Evolutionary conservation across 2,329 filamentous ascomycete genomes (phyloP).

Genomic region (Daldinia sp.): DNA sequence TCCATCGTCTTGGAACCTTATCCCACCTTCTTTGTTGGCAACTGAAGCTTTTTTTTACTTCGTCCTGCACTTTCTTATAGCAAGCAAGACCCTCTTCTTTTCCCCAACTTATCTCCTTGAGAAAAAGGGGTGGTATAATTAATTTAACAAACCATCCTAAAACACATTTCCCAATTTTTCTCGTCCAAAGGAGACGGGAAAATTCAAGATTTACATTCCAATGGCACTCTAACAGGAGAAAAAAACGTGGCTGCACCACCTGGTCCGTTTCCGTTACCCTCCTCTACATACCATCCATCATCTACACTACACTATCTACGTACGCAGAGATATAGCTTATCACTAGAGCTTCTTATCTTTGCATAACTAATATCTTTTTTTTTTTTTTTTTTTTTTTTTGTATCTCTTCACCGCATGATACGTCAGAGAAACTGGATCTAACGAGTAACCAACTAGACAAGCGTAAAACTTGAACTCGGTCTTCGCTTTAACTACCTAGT

Average conservation of each 20-base stretch:
- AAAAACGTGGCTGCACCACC: slow-evolving; percentile 33
- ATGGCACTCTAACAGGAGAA: slow-evolving; percentile 36
- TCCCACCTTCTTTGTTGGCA: slow-evolving; percentile 13
- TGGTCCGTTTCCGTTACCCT: slow-evolving; percentile 25
- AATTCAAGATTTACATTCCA: slow-evolving; percentile 25
- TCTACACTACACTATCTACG: not conserved
- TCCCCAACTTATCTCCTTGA: slow-evolving; percentile 18
- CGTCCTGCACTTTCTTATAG: slow-evolving; percentile 6
- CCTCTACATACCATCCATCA: not conserved
- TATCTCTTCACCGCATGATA: slow-evolving; percentile 42
- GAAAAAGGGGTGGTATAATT: slow-evolving; percentile 12
- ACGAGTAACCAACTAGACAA: slow-evolving; percentile 35
- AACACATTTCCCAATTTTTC: slow-evolving; percentile 22
- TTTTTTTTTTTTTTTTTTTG: slow-evolving; percentile 3
- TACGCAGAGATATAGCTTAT: slow-evolving; percentile 33
- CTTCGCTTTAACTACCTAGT: slow-evolving; percentile 15
- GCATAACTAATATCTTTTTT: slow-evolving; percentile 19
- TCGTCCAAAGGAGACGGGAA: slow-evolving; percentile 27
- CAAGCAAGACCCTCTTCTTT: slow-evolving; percentile 10
- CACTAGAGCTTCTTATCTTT: slow-evolving; percentile 29
- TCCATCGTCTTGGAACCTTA: slow-evolving; percentile 27
- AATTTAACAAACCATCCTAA: slow-evolving; percentile 15
- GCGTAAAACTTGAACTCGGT: slow-evolving; percentile 29
- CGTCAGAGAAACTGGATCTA: slow-evolving; percentile 37
- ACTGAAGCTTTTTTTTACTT: slow-evolving; percentile 18